Evolutionary conservation across 495 filamentous ascomycete genomes (phyloP).

Genomic region (Hypoxylon perforatum): DNA sequence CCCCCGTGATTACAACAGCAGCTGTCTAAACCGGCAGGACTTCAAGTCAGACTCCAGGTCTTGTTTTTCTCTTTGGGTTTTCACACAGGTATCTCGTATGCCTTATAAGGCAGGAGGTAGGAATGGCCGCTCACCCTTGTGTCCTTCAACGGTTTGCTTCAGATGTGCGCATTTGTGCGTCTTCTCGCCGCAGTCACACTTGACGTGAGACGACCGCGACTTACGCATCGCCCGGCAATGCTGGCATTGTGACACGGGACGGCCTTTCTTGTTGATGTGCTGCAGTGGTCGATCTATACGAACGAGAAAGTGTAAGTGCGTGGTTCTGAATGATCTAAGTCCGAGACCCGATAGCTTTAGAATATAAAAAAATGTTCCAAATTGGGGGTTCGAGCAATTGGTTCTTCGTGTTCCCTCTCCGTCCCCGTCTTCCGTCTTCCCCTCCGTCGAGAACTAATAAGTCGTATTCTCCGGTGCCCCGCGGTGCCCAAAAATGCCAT

Average conservation of each 20-base stretch:
- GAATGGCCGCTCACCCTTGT: slow-evolving; percentile 61
- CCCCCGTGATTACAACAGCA: slow-evolving; percentile 93
- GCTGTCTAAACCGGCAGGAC: slow-evolving; percentile 68
- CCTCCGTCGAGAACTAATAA: slow-evolving; percentile 14
- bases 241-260: slow-evolving; percentile 97
- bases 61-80: not conserved
- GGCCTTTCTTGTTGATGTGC: slow-evolving; percentile 98
- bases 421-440: not conserved
- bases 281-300: slow-evolving; percentile 84
- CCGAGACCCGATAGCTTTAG: not conserved
- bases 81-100: not conserved
- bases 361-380: slow-evolving; percentile 9
- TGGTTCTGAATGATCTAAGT: not conserved
- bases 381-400: slow-evolving; percentile 2
- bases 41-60: slow-evolving; percentile 57
- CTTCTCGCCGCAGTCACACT: slow-evolving; percentile 98
- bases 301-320: slow-evolving; percentile 45
- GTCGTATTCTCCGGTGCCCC: slow-evolving; percentile 42
- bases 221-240: slow-evolving; percentile 98
- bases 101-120: slow-evolving; percentile 5
- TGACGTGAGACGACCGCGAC: slow-evolving; percentile 93
- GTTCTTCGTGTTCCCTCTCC: not conserved
- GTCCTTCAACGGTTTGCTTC: slow-evolving; percentile 63
- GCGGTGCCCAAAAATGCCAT: slow-evolving; percentile 33
- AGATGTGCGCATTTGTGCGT: slow-evolving; percentile 76